Conservation (phyloP, 225 moss, liverwort and hornwort genomes). For the Asterella californica region DNA sequence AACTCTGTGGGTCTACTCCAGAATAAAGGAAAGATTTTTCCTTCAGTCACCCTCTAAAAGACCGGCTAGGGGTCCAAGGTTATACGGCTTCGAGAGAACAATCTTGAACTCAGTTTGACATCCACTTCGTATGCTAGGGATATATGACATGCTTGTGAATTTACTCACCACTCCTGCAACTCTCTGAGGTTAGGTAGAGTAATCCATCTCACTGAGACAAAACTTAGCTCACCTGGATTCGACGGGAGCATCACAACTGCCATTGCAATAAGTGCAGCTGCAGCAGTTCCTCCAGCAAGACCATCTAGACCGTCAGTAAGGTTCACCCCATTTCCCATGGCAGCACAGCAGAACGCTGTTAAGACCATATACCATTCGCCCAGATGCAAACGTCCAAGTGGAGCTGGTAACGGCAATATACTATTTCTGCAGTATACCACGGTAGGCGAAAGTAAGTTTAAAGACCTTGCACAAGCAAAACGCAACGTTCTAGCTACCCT, state of each 20-base stretch:
- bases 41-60: too few relatives aligned
- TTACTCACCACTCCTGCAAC: background rate
- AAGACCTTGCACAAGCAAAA: background rate
- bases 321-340: conserved; percentile 99
- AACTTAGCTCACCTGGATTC: conserved; percentile 50
- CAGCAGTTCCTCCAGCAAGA: conserved; percentile 88
- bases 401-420: conserved; percentile 70
- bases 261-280: conserved; percentile 80
- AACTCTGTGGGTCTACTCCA: too few relatives aligned
- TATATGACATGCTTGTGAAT: background rate
- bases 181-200: background rate
- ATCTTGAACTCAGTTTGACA: background rate
- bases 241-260: conserved; percentile 72
- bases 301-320: conserved; percentile 97
- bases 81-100: too few relatives aligned
- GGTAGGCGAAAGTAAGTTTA: background rate
- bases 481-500: background rate
- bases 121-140: background rate
- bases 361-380: conserved; percentile 86
- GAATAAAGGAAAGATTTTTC: too few relatives aligned
- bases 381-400: conserved; percentile 58
- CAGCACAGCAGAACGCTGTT: conserved; percentile 93
- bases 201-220: background rate
- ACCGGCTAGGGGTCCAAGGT: too few relatives aligned
- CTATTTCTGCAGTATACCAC: conserved; percentile 47